Percentiles rank a stretch among this genome's conserved stretches.
phyloP scores from a whole-genome alignment of 179 eudicot species.

The Actinidia arguta region DNA sequence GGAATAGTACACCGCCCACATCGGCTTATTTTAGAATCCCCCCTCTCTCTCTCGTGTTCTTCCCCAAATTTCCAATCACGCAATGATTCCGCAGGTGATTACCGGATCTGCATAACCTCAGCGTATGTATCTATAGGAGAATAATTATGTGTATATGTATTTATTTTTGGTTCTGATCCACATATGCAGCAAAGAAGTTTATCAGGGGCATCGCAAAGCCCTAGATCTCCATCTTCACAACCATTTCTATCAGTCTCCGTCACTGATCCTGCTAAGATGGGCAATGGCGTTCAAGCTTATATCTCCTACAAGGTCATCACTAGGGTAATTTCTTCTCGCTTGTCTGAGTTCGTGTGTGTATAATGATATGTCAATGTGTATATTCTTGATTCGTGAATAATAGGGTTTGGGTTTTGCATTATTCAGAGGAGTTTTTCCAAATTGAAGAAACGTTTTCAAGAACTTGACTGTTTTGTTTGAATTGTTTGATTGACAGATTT shows the following conservation, averaged over 20 bases:
- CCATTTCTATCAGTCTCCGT: constrained; percentile 76
- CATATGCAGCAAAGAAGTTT: constrained; percentile 58
- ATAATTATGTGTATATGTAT: no score
- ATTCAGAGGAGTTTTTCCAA: neutral
- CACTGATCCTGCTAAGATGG: constrained; percentile 97
- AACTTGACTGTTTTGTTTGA: neutral
- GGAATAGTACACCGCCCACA: constrained; percentile 2
- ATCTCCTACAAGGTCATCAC: constrained; percentile 92
- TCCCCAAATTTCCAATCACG: neutral
- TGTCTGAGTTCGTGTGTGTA: neutral
- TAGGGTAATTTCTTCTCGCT: constrained; percentile 46
- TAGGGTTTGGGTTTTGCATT: constrained; percentile 7
- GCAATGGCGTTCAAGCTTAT: constrained; percentile 94
- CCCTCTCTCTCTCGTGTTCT: neutral
- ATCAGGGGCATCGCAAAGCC: constrained; percentile 64
- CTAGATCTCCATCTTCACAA: constrained; percentile 78
- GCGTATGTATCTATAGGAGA: neutral
- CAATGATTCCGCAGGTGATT: constrained; percentile 30
- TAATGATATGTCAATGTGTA: neutral
- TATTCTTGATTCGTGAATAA: no score
- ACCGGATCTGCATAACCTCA: neutral
- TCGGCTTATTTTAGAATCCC: neutral
- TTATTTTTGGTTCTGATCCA: constrained; percentile 16
- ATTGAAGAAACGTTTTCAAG: neutral
- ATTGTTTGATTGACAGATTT: neutral